A percentile compares a stretch with the other conserved stretches of the same genome.
Conservation (phyloP, 1,139 yeast genomes). For the Ogataea hybrid region DNA sequence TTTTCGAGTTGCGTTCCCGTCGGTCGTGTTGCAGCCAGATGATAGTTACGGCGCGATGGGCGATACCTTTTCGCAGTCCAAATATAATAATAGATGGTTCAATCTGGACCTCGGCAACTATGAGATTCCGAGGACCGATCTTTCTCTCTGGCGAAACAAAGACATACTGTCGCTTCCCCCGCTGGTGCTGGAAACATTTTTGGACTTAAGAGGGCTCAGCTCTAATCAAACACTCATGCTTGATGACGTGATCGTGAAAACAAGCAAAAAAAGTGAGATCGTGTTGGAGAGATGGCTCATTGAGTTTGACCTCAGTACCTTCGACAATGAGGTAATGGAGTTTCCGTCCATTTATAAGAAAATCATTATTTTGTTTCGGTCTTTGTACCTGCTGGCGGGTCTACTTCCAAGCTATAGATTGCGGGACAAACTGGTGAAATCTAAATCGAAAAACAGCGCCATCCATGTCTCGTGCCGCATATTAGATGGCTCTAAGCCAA, state of each 20-base stretch:
- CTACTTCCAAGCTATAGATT: constrained; percentile 72
- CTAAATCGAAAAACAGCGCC: constrained; percentile 19
- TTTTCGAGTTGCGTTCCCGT: constrained; percentile 12
- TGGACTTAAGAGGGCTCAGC: constrained; percentile 65
- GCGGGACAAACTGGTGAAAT: constrained; percentile 38
- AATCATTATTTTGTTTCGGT: constrained; percentile 70
- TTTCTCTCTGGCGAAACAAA: constrained; percentile 54
- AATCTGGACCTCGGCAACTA: constrained; percentile 55
- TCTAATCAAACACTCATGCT: constrained; percentile 59
- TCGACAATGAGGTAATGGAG: constrained; percentile 39
- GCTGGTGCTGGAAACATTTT: constrained; percentile 77
- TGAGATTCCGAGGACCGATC: constrained; percentile 51
- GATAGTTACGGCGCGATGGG: constrained; percentile 1
- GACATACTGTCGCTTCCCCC: constrained; percentile 59
- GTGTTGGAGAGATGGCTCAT: constrained; percentile 92
- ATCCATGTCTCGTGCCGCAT: constrained; percentile 57
- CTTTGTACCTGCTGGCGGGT: constrained; percentile 63
- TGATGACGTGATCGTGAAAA: constrained; percentile 47
- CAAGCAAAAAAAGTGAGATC: constrained; percentile 67
- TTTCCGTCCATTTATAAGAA: constrained; percentile 73
- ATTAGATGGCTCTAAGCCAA: constrained; percentile 74
- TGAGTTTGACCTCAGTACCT: constrained; percentile 55
- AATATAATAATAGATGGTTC: constrained; percentile 63
- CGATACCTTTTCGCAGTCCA: constrained; percentile 16
- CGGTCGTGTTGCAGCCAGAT: constrained; percentile 8